Evolutionary conservation across 2,329 filamentous ascomycete species (phyloP), one percentile per base, ranked within the genome.

Genomic region (Leptographium wingfieldii): DNA sequence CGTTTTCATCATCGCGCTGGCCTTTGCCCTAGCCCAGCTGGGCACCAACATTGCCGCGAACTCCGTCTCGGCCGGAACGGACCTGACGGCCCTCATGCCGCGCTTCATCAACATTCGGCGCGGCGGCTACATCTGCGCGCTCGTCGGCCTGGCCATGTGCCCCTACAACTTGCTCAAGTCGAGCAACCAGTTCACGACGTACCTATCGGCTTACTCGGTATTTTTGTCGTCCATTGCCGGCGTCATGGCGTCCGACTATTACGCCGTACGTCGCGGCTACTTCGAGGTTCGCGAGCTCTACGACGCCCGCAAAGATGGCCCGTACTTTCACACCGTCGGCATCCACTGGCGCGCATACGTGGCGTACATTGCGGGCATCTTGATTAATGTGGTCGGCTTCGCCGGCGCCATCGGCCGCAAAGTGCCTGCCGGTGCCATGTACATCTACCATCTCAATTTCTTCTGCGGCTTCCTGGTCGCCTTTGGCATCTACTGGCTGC

Each of bases 221-320:
- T 96, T 96, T 74, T 80, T 96, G n/a, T 92, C 88, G 61, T 90
- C 88, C 52, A 95, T 96, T 63, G 91, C 90, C 0, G 92, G 92
- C n/a, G 90, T 95, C 64, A 94, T 96, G 75, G 77, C 91, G 62
- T 82, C 80, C 66, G 92, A 96, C 72, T 96, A 96, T 76, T 96
- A 95, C 72, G 63, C 87, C 60, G 88, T 96, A 5, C 87, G 92
- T 61, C 85, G 81, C 61, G 92, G 92, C 5, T 95, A 91, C 70
- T 77, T 94, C 2, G 83, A 91, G 65, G 77, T 92, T 65, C 85
- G 83, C 67, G 84, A 90, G 59, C 80, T 96, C 0, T 96, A 95
- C 76, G 86, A 86, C 57, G 86, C 81, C 11, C 82, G 83, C 59
- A 79, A 76, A 59, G 75, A 73, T 0, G 82, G 83, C 0, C 86